Conservation (phyloP, 1,284 basidiomycete species). For the Cutaneotrichosporon cutaneum region DNA sequence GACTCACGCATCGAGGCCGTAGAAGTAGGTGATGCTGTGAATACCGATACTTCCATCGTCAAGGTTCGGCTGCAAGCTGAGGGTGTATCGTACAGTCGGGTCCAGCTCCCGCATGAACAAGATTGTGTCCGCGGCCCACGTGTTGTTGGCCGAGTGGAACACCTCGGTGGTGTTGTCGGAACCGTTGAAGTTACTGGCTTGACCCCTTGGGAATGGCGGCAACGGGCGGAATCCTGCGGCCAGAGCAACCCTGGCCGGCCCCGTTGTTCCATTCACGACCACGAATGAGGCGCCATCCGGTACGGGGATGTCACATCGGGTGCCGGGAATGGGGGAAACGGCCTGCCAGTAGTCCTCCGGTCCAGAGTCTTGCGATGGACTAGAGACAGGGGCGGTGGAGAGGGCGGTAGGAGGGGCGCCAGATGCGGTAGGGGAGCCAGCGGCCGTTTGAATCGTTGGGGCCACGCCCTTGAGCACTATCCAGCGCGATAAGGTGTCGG, state of each 20-base stretch:
- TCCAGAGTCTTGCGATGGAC: background rate
- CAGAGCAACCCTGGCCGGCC: background rate
- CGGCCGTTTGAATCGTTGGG: no score
- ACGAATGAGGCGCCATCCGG: background rate
- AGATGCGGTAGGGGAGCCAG: no score
- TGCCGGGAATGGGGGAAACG: no score
- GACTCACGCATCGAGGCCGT: background rate
- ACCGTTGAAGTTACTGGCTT: no score
- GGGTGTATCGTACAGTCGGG: background rate
- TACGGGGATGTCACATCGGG: background rate
- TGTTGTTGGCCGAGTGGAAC: background rate
- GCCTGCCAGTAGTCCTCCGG: background rate
- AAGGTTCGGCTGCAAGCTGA: background rate
- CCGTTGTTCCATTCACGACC: background rate
- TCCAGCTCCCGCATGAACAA: background rate
- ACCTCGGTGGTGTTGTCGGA: background rate
- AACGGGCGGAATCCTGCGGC: background rate
- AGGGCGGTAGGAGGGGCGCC: background rate
- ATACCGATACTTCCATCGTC: background rate
- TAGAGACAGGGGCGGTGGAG: background rate
- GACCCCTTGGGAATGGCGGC: background rate
- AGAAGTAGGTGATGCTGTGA: background rate
- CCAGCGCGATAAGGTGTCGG: background rate
- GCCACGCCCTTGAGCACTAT: background rate
- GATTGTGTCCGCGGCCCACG: background rate